Percentiles rank a stretch among this genome's conserved stretches.
These are phyloP conservation scores for Trichocomaceae sp. DNA, from an alignment of 2,329 filamentous ascomycete species.

Conservation along the genomic window DNA sequence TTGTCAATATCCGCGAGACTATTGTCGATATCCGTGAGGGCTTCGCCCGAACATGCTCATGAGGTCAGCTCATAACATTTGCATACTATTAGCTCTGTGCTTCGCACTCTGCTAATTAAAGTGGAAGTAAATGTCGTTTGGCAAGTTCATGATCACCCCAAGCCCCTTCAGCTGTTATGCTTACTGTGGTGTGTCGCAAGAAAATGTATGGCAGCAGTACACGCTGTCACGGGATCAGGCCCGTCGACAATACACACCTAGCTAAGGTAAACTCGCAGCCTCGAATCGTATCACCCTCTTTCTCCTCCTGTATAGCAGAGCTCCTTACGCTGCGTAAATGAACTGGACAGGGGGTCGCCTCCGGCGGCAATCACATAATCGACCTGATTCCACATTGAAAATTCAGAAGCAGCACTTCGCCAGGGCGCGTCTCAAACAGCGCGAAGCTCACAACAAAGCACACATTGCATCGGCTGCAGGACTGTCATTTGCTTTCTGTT, in stretches of 20 bases:
- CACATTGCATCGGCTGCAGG: constrained; percentile 11
- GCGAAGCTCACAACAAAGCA: constrained; percentile 14
- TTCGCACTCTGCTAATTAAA: no score
- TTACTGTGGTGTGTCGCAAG: background rate
- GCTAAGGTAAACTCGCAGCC: background rate
- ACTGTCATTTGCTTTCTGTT: constrained; percentile 4
- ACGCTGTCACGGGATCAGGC: background rate
- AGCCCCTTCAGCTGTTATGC: background rate
- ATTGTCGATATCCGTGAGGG: no score
- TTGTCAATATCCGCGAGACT: no score
- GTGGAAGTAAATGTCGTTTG: background rate
- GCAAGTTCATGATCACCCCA: no score
- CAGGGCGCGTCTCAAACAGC: constrained; percentile 21
- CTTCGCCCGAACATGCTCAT: no score
- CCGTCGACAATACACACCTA: background rate
- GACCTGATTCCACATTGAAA: constrained; percentile 20
- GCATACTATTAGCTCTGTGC: no score
- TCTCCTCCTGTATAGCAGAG: background rate
- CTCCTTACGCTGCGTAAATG: constrained; percentile 23
- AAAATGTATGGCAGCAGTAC: background rate
- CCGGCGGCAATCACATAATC: constrained; percentile 33
- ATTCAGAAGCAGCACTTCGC: constrained; percentile 30
- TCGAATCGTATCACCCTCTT: background rate
- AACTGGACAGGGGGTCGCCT: constrained; percentile 42
- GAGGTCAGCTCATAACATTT: background rate